These are phyloP conservation scores for Kluyveromyces dobzhanskii DNA, from an alignment of 805 yeast genomes.

Conservation along the genomic window DNA sequence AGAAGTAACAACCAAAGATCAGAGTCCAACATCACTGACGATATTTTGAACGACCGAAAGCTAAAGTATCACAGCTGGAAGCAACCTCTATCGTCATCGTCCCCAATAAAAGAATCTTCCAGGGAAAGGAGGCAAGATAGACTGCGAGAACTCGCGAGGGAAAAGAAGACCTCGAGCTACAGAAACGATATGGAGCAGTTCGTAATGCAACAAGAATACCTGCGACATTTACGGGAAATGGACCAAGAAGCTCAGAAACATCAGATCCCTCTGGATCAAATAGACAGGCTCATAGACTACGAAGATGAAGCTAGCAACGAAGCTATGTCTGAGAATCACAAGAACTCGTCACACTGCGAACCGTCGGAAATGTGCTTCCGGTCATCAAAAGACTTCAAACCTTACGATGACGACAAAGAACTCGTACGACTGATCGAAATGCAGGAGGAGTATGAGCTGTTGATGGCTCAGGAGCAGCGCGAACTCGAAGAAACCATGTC, in stretches of 20 bases:
- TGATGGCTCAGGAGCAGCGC: slow-evolving; percentile 6
- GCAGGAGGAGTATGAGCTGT: slow-evolving; percentile 5
- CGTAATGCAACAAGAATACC: slow-evolving; percentile 18
- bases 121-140: slow-evolving; percentile 5
- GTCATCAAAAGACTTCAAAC: background rate
- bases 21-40: slow-evolving; percentile 5
- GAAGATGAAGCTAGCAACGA: background rate
- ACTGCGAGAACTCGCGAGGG: slow-evolving; percentile 3
- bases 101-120: slow-evolving; percentile 2
- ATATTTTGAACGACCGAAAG: slow-evolving; percentile 2
- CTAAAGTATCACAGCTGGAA: slow-evolving; percentile 1
- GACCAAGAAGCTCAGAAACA: slow-evolving; percentile 15
- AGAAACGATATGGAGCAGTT: slow-evolving; percentile 24
- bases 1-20: background rate
- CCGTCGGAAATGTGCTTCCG: too few species aligned
- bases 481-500: slow-evolving; percentile 6
- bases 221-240: slow-evolving; percentile 10
- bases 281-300: slow-evolving; percentile 15
- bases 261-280: slow-evolving; percentile 14
- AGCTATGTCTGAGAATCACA: too few species aligned
- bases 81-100: slow-evolving; percentile 5
- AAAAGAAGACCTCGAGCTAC: slow-evolving; percentile 6
- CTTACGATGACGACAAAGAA: slow-evolving; percentile 21
- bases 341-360: too few species aligned
- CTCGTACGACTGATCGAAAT: slow-evolving; percentile 10